phyloP scores from a whole-genome alignment of 2,329 filamentous ascomycete species.

The Lasiodiplodia sp. region DNA sequence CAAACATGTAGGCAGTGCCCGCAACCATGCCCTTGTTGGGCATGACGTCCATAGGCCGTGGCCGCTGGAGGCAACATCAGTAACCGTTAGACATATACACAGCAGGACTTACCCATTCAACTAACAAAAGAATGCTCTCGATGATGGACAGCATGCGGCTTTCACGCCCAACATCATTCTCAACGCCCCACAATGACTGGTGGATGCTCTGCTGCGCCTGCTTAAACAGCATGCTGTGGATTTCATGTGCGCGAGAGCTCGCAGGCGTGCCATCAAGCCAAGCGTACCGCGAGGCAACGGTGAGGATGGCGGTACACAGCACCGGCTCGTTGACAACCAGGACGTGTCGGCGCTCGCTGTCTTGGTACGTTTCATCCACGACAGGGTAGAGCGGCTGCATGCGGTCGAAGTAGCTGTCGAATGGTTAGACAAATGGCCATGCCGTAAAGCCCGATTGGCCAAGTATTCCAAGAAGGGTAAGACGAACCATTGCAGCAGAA shows the following conservation, averaged over 20 bases:
- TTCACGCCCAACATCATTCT: neutral
- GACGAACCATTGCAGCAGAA: constrained; percentile 10
- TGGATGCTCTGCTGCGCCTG: constrained; percentile 6
- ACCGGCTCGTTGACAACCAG: neutral
- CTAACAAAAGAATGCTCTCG: constrained; percentile 8
- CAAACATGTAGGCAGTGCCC: neutral
- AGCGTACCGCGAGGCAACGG: constrained; percentile 1
- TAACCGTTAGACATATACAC: neutral
- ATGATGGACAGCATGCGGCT: neutral
- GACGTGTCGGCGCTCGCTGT: neutral
- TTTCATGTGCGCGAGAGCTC: constrained; percentile 4
- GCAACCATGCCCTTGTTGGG: neutral
- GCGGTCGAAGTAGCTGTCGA: neutral
- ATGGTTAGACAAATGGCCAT: no score
- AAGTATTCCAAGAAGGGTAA: no score
- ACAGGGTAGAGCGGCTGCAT: constrained; percentile 6
- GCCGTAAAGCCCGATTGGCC: no score
- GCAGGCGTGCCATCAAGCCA: constrained; percentile 7
- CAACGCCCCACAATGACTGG: constrained; percentile 4
- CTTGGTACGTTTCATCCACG: neutral
- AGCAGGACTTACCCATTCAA: neutral
- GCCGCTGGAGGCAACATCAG: neutral
- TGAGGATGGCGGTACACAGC: constrained; percentile 17
- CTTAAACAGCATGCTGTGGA: constrained; percentile 19
- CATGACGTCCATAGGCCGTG: constrained; percentile 15